Percentiles rank a stretch among this genome's conserved stretches.
Conservation (phyloP, 2,329 filamentous ascomycete species). For the Gaeumannomyces sp. region DNA sequence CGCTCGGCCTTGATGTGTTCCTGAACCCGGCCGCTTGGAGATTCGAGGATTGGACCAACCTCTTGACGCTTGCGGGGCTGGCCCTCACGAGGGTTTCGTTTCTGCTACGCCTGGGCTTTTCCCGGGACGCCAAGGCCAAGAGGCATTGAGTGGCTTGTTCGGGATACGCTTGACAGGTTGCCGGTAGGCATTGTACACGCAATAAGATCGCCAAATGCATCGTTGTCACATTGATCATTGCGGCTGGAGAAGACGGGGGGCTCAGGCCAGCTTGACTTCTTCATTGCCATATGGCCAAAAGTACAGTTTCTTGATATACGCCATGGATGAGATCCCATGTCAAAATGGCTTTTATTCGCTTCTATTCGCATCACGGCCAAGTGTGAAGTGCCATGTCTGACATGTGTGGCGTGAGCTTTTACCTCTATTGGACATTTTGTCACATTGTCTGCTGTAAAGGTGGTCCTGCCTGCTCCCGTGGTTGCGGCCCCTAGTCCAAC, state of each 20-base stretch:
- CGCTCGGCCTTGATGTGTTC: slow-evolving; percentile 23
- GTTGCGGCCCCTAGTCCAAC: slow-evolving; percentile 20
- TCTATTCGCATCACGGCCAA: no score
- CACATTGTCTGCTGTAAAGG: neutral
- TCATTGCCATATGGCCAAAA: no score
- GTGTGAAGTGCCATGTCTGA: no score
- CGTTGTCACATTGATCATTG: no score
- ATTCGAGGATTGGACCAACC: slow-evolving; percentile 30
- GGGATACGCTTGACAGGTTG: neutral
- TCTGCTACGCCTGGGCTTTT: slow-evolving; percentile 27
- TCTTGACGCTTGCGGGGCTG: slow-evolving; percentile 26
- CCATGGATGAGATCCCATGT: no score
- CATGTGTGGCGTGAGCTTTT: neutral
- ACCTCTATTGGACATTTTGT: neutral
- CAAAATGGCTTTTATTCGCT: no score
- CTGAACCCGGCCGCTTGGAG: slow-evolving; percentile 25
- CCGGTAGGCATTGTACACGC: neutral
- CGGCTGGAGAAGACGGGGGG: no score
- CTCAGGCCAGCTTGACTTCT: no score
- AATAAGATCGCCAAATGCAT: no score
- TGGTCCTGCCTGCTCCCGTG: neutral
- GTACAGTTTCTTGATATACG: no score
- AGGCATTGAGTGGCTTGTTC: neutral
- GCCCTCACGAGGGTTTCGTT: slow-evolving; percentile 28
- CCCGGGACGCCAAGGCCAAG: slow-evolving; percentile 5